phyloP scores from a whole-genome alignment of 495 filamentous ascomycete genomes.

The Clavariopsis aquatica region DNA sequence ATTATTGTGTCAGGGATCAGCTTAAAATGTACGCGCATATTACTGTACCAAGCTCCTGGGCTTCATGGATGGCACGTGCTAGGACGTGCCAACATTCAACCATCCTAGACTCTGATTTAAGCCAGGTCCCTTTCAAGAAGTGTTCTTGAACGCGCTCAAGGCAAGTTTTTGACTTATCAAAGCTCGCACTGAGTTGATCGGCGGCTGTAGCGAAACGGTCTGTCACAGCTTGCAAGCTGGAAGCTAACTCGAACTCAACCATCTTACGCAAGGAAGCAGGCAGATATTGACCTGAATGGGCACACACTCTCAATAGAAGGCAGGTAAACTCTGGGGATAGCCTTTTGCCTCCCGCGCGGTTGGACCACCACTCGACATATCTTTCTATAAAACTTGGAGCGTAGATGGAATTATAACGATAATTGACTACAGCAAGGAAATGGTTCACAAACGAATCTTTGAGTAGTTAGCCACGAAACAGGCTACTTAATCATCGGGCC shows the following conservation, averaged over 20 bases:
- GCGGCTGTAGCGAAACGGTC: constrained; percentile 50
- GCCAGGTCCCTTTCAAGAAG: constrained; percentile 55
- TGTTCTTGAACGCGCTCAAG: constrained; percentile 55
- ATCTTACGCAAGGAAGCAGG: constrained; percentile 45
- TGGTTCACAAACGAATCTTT: constrained; percentile 55
- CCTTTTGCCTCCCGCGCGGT: constrained; percentile 37
- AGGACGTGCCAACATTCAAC: constrained; percentile 57
- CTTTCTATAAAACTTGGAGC: constrained; percentile 52
- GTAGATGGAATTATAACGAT: constrained; percentile 55
- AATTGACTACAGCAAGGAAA: constrained; percentile 53
- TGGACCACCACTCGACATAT: constrained; percentile 54
- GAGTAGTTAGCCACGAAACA: background rate
- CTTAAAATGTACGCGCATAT: background rate
- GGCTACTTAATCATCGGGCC: background rate
- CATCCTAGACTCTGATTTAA: constrained; percentile 56
- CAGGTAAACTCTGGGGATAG: constrained; percentile 53
- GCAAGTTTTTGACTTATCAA: constrained; percentile 52
- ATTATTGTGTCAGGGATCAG: background rate
- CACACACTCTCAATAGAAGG: constrained; percentile 55
- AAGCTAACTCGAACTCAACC: constrained; percentile 53
- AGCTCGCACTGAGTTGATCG: constrained; percentile 50
- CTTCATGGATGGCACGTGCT: constrained; percentile 51
- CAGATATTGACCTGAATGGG: constrained; percentile 54
- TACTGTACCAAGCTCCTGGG: constrained; percentile 53
- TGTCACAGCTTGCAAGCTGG: constrained; percentile 46